Evolutionary conservation across 129 eudicot species (phyloP).

Genomic region (Ambrosia trifida): DNA sequence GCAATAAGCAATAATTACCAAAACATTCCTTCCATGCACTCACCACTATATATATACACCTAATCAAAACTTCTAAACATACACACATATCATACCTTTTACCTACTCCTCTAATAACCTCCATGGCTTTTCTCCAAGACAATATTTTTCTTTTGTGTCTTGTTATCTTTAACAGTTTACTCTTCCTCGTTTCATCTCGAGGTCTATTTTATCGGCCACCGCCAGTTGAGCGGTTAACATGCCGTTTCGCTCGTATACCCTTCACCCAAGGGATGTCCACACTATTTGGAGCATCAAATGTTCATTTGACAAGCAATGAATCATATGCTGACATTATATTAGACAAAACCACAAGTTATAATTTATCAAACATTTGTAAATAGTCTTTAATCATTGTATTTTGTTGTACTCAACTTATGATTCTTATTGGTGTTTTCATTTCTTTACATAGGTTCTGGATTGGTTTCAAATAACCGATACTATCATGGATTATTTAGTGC

Average conservation of each 20-base stretch:
- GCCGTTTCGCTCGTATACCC: conserved; percentile 44
- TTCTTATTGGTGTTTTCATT: neutral
- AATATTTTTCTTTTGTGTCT: conserved; percentile 32
- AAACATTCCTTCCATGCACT: conserved; percentile 11
- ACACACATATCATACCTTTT: conserved; percentile 14
- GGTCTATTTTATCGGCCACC: conserved; percentile 67
- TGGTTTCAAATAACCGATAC: conserved; percentile 68
- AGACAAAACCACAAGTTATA: conserved; percentile 75
- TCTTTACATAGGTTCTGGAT: conserved; percentile 70
- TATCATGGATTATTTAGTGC: conserved; percentile 90
- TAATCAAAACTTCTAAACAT: conserved; percentile 14
- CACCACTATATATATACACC: conserved; percentile 23
- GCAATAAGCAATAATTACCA: neutral
- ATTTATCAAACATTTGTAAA: neutral
- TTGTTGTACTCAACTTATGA: neutral
- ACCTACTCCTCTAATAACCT: neutral
- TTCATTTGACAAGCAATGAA: conserved; percentile 57
- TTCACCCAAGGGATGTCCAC: conserved; percentile 51
- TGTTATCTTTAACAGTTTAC: conserved; percentile 25
- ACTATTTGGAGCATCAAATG: conserved; percentile 60
- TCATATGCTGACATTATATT: conserved; percentile 62
- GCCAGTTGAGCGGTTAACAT: conserved; percentile 53
- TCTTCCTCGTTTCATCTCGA: conserved; percentile 36
- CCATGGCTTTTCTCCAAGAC: conserved; percentile 45
- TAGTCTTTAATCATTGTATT: too few species aligned